Evolutionary conservation across 75 land plant genomes (phyloP).

Genomic region (Cupressus sempervirens): DNA sequence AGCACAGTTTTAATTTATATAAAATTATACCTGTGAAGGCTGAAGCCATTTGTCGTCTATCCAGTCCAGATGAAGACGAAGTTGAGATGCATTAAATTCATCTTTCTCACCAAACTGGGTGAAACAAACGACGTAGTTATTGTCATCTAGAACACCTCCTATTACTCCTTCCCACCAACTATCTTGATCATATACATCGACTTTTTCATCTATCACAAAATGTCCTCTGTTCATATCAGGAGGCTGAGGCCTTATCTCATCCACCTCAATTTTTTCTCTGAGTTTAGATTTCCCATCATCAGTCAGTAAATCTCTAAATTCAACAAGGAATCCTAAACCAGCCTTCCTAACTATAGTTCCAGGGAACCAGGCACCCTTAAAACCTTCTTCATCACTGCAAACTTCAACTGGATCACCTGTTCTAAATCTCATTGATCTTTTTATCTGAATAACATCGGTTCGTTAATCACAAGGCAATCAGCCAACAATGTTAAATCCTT

Average conservation of each 20-base stretch:
- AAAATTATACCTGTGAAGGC: conserved; percentile 32
- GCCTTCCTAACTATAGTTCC: conserved; percentile 27
- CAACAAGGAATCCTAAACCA: conserved; percentile 25
- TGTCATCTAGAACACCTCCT: conserved; percentile 20
- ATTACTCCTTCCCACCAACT: conserved; percentile 65
- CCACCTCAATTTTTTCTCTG: conserved; percentile 28
- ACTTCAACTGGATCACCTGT: conserved; percentile 41
- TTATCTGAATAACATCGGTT: neutral
- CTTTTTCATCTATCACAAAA: conserved; percentile 35
- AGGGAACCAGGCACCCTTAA: conserved; percentile 43
- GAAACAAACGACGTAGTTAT: conserved; percentile 42
- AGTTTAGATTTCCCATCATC: conserved; percentile 35
- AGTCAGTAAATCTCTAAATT: conserved; percentile 34
- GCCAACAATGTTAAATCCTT: neutral
- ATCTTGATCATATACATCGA: conserved; percentile 52
- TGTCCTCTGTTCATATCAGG: conserved; percentile 15
- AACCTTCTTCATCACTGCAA: conserved; percentile 56
- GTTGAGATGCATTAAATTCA: conserved; percentile 21
- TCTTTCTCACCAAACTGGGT: conserved; percentile 27
- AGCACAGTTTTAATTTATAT: neutral
- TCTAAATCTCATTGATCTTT: conserved; percentile 10
- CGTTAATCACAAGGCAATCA: too few species aligned
- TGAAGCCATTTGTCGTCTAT: conserved; percentile 45
- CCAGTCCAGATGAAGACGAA: conserved; percentile 57
- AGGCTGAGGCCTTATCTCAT: conserved; percentile 47